Conservation (phyloP, 2,329 filamentous ascomycete genomes). For the Cryphonectria parasitica region DNA sequence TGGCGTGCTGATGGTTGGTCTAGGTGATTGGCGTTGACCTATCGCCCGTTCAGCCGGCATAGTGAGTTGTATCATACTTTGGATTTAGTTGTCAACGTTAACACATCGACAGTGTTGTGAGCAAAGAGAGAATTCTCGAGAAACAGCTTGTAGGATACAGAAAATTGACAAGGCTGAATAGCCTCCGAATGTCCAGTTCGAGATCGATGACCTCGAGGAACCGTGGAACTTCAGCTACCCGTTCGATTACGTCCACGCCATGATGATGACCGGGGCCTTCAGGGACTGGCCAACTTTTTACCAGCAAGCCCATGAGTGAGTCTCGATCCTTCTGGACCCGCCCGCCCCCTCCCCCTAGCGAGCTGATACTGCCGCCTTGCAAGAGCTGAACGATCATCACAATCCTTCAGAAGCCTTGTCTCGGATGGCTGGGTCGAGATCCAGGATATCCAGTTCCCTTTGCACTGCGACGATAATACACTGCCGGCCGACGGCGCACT, state of each 20-base stretch:
- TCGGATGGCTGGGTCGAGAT: slow-evolving; percentile 35
- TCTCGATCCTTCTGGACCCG: neutral
- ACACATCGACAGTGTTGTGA: slow-evolving; percentile 26
- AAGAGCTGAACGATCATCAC: slow-evolving; percentile 6
- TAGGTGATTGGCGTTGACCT: slow-evolving; percentile 36
- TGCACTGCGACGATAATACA: slow-evolving; percentile 38
- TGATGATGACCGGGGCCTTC: slow-evolving; percentile 38
- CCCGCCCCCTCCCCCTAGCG: no score
- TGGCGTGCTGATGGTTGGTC: slow-evolving; percentile 8
- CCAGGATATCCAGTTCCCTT: slow-evolving; percentile 39
- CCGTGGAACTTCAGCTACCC: slow-evolving; percentile 36
- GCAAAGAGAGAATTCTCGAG: neutral
- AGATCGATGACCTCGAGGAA: slow-evolving; percentile 37
- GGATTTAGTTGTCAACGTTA: slow-evolving; percentile 11
- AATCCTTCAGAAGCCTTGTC: slow-evolving; percentile 31
- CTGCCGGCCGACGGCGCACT: slow-evolving; percentile 34
- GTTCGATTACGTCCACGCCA: slow-evolving; percentile 36
- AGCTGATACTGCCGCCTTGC: neutral
- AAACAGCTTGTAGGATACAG: no score
- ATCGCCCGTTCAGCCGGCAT: slow-evolving; percentile 34
- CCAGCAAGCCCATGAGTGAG: slow-evolving; percentile 33
- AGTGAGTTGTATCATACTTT: slow-evolving; percentile 26
- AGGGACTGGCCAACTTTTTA: slow-evolving; percentile 35
- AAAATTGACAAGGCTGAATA: slow-evolving; percentile 25
- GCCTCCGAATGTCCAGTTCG: slow-evolving; percentile 35